Evolutionary conservation across 2,329 filamentous ascomycete genomes (phyloP), one percentile per base, ranked within the genome.

Genomic region (Ophiocordyceps camponoti-floridani): DNA sequence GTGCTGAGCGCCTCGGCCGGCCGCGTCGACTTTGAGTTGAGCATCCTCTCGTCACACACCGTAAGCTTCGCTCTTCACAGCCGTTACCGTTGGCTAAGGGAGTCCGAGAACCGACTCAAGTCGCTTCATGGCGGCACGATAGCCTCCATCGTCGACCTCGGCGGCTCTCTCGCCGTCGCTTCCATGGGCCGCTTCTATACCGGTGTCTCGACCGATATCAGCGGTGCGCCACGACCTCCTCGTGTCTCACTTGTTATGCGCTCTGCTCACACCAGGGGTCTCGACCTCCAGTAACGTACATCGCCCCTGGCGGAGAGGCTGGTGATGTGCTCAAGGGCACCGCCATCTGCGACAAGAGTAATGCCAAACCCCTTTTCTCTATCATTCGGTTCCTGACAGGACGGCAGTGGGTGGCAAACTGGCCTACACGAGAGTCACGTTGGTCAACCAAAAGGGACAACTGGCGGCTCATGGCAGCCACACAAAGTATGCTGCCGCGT

Each of bases 101-200:
- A 23, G 5, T 23, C 0, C 0, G 19, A 87, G 81, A 89, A 89
- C 56, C 78, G 84, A 1, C 66, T 89, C 0, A 73, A 77, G 44
- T 87, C 81, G 33, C 70, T 88, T 27, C 84, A 89, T 53, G 84
- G 84, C 16, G 84, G 84, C 4, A 84, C 83, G 0, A 78, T 89
- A 27, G 84, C 84, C 4, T 83, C 78, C 56, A 79, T 88, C 63
- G 79, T 81, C 27, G 77, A 81, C 48, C 63, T 81, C 0, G 76
- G 76, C 11, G 77, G 77, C 13, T 81, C 77, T 0, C 64, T 81
- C 3, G 77, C 77, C 10, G 75, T 81, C 3, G 77, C 77, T 1
- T 80, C 77, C 1, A 76, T 70, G 49, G 77, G 77, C 0, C 62
- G 76, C 1, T 80, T 73, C 52, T 67, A 70, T 16, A 81, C 77